Evolutionary conservation across 2,329 filamentous ascomycete genomes (phyloP).

Genomic region (Clonostachys byssicola): DNA sequence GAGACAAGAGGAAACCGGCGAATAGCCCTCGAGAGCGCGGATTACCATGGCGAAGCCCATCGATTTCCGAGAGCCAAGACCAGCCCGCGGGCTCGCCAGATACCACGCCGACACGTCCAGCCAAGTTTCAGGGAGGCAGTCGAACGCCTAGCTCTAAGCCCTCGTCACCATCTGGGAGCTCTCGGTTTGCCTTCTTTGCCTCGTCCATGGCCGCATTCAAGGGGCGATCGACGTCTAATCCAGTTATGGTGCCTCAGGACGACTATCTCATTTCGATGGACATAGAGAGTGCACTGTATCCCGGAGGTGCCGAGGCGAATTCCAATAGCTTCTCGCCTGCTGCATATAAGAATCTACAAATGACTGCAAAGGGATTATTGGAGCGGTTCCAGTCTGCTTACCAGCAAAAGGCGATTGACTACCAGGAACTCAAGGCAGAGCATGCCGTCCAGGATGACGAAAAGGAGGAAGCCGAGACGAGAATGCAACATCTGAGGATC

Average conservation of each 20-base stretch:
- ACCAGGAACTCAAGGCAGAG: slow-evolving; percentile 48
- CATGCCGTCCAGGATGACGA: slow-evolving; percentile 50
- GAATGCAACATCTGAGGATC: slow-evolving; percentile 48
- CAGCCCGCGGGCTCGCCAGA: background rate
- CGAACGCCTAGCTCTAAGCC: slow-evolving; percentile 23
- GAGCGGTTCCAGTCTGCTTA: slow-evolving; percentile 56
- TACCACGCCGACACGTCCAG: slow-evolving; percentile 1
- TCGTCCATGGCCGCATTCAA: slow-evolving; percentile 35
- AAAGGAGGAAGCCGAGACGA: slow-evolving; percentile 48
- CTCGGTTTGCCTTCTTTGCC: slow-evolving; percentile 40
- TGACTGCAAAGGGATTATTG: slow-evolving; percentile 51
- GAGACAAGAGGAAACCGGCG: slow-evolving; percentile 13
- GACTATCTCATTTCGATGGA: slow-evolving; percentile 54
- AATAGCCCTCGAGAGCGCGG: background rate
- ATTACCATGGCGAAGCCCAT: background rate
- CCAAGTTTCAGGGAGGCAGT: slow-evolving; percentile 4
- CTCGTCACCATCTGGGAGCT: slow-evolving; percentile 17
- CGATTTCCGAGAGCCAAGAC: background rate
- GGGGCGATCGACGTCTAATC: slow-evolving; percentile 9
- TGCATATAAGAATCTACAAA: slow-evolving; percentile 57
- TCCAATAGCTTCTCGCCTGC: slow-evolving; percentile 46
- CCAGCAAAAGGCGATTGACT: slow-evolving; percentile 42
- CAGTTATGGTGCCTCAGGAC: slow-evolving; percentile 21
- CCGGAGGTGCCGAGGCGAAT: slow-evolving; percentile 32
- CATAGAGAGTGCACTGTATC: slow-evolving; percentile 44